Evolutionary conservation across 169 alveolate genomes (phyloP).

Genomic region (Neospora caninum): DNA sequence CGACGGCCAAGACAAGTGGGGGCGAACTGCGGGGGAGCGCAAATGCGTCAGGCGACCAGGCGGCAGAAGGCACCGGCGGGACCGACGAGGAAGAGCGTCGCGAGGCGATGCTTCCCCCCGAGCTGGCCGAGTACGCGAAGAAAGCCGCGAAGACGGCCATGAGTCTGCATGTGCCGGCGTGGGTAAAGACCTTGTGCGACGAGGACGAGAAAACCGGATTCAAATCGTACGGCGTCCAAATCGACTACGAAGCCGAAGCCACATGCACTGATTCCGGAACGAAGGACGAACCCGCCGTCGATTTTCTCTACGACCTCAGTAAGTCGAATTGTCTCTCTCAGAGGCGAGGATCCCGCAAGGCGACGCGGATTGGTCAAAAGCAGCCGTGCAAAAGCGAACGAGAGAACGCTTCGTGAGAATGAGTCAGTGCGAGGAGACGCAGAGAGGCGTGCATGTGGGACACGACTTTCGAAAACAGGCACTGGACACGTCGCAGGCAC

Average conservation of each 20-base stretch:
- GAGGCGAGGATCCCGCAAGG: too few species aligned
- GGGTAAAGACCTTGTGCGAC: conserved; percentile 37
- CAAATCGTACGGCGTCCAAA: conserved; percentile 18
- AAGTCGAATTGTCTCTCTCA: too few species aligned
- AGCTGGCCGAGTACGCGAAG: neutral
- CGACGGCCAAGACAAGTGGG: too few species aligned
- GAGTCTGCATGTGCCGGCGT: neutral
- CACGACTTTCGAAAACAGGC: too few species aligned
- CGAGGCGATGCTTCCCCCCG: conserved; percentile 15
- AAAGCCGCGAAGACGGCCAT: neutral
- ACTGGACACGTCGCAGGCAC: too few species aligned
- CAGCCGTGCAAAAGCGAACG: too few species aligned
- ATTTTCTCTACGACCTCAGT: conserved; percentile 17
- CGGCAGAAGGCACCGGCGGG: neutral
- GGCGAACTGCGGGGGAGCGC: too few species aligned
- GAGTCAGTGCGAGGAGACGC: too few species aligned
- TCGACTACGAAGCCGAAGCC: conserved; percentile 47
- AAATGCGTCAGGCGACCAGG: too few species aligned
- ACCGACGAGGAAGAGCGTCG: neutral
- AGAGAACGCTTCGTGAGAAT: too few species aligned
- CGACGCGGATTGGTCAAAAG: too few species aligned
- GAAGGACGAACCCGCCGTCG: conserved; percentile 4
- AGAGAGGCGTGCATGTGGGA: too few species aligned
- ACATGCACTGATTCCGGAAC: neutral
- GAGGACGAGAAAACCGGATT: conserved; percentile 31